These are phyloP conservation scores for Gaultheria prostrata DNA, from an alignment of 148 eudicot species.

Conservation along the genomic window DNA sequence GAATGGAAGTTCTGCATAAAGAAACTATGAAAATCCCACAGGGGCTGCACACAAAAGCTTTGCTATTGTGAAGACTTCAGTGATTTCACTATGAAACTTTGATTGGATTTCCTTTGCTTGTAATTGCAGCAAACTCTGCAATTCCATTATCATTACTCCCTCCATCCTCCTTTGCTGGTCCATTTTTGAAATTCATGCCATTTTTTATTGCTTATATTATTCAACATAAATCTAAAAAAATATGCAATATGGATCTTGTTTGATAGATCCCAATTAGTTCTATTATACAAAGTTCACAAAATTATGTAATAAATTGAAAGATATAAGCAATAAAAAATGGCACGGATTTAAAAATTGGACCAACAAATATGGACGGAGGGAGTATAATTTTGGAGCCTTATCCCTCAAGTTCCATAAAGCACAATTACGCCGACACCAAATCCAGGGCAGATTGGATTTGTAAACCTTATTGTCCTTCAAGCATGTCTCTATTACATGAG, in stretches of 20 bases:
- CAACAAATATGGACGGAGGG: no score
- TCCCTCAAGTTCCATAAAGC: neutral
- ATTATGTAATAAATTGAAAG: no score
- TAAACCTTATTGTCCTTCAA: neutral
- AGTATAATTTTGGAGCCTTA: neutral
- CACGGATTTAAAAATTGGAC: no score
- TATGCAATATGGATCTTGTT: no score
- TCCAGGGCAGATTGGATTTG: neutral
- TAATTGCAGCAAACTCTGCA: neutral
- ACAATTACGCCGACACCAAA: neutral
- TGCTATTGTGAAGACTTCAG: neutral
- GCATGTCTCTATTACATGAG: no score
- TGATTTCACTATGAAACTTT: neutral
- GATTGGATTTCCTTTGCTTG: neutral
- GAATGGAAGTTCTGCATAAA: neutral
- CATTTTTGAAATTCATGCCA: no score
- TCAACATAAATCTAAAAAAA: no score
- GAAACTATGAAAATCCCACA: neutral
- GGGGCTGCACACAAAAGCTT: neutral
- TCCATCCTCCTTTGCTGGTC: neutral
- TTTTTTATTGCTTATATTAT: no score
- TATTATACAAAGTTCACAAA: no score
- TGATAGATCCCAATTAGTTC: no score
- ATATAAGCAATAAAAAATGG: no score
- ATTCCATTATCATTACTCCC: neutral